Base-by-base conservation (phyloP, 768 basidiomycete species). In the Termitomyces sp. region DNA sequence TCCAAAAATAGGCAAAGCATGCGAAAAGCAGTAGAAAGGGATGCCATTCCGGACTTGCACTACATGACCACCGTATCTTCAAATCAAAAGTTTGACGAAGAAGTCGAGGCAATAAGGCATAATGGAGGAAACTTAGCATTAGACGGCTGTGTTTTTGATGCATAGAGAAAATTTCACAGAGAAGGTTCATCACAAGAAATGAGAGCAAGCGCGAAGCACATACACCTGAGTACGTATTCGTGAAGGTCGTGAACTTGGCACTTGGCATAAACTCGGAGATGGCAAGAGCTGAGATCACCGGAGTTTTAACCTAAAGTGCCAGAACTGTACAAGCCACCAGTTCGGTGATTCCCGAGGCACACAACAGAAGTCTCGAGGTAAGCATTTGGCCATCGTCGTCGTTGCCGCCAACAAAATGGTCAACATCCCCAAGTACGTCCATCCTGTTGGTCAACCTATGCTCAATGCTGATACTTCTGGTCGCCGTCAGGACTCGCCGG, bases 361-460 rank as follows among this genome's bases (percentile, higher is more conserved):
- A 59, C 74, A 75, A 73, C 73, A 78, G 74, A 76, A 66, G 67
- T 59, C 60, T 57, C 59, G 65, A 66, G 67, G 49, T 54, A 58
- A 59, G 63, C 32, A 65, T 61, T 61, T 61, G 69, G 71, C 66
- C 77, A 68, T 75, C 77, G 69, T 76, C 76, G 75, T 73, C 78
- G 73, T 16, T 76, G 72, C 66, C 78, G 73, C 70, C 77, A 75
- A 63, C 77, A 84, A 80, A 74, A 96, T 96, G 93, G 93, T 96
- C 80, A 95, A 95, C 85, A 88, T 96, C 69, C 94, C 93, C 75
- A 96, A 96, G 93, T 93, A 69, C 69, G 91, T 84, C 28, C 46
- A 18, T 36, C 22, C 42, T n/a, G 7, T 20, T 13, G 24, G n/a
- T 45, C 15, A 50, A 49, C 1, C 50, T 39, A 48, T 49, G 35